Evolutionary conservation across 768 basidiomycete species (phyloP).

Genomic region (Boletus barrowsii): DNA sequence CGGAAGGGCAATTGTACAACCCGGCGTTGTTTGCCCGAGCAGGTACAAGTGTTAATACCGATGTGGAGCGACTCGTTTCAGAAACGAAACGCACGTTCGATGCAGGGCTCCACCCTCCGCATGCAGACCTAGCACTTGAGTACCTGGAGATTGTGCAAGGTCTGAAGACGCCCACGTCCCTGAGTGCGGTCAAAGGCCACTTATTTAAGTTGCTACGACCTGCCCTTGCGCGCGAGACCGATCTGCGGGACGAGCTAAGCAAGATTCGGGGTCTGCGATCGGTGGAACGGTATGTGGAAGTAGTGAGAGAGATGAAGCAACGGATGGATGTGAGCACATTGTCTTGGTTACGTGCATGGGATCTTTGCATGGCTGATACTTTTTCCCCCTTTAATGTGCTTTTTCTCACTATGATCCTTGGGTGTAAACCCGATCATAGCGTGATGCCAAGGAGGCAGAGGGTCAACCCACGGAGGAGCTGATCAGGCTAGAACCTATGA

Average conservation of each 20-base stretch:
- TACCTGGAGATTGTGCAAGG: conserved; percentile 77
- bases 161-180: conserved; percentile 60
- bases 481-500: conserved; percentile 40
- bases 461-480: conserved; percentile 34
- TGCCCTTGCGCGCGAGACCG: conserved; percentile 59
- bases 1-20: conserved; percentile 94
- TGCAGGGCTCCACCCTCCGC: conserved; percentile 49
- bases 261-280: conserved; percentile 33
- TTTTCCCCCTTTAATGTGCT: neutral
- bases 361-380: neutral
- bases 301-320: conserved; percentile 58
- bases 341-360: neutral
- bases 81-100: conserved; percentile 25
- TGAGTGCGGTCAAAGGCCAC: conserved; percentile 85
- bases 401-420: neutral
- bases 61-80: neutral
- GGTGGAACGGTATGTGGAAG: conserved; percentile 41
- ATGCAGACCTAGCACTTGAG: conserved; percentile 71
- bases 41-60: conserved; percentile 11
- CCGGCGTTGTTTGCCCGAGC: conserved; percentile 66
- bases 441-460: conserved; percentile 42
- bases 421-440: conserved; percentile 27
- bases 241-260: conserved; percentile 73
- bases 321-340: conserved; percentile 50
- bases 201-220: conserved; percentile 90